These are phyloP conservation scores for Linnemannia schmuckeri DNA, from an alignment of 192 early-diverging fungal species.

Conservation along the genomic window DNA sequence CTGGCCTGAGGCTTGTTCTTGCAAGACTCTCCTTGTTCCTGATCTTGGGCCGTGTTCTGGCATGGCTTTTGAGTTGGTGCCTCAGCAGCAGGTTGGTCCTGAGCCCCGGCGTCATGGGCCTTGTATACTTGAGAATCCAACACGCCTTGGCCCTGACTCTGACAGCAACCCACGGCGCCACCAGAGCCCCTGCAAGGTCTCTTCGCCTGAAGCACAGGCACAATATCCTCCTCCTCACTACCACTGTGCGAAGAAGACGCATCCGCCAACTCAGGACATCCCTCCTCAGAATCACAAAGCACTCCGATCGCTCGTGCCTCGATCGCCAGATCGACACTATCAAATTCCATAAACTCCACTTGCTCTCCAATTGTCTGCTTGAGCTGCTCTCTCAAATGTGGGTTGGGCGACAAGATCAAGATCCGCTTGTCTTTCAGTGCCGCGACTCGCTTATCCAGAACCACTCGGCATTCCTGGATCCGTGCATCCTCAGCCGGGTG, in stretches of 20 bases:
- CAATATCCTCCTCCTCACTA: background rate
- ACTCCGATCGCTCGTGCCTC: constrained; percentile 25
- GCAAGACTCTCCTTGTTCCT: background rate
- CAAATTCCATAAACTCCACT: constrained; percentile 28
- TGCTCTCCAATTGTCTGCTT: background rate
- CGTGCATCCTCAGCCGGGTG: constrained; percentile 30
- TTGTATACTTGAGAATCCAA: background rate
- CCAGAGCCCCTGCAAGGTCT: background rate
- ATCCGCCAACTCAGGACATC: background rate
- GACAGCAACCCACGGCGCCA: background rate
- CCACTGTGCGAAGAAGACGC: background rate
- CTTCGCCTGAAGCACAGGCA: background rate
- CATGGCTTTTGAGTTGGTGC: too few species aligned
- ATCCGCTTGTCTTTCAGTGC: constrained; percentile 6
- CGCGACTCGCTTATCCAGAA: background rate
- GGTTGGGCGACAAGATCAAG: constrained; percentile 40
- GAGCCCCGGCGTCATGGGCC: background rate
- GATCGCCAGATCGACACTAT: constrained; percentile 20
- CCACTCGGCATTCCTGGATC: constrained; percentile 33
- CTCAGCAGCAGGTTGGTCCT: too few species aligned
- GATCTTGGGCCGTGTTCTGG: background rate
- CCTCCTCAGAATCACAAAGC: background rate
- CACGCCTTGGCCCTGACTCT: background rate
- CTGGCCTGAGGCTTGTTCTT: background rate
- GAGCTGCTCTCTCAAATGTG: constrained; percentile 24